Evolutionary conservation across 2,329 filamentous ascomycete species (phyloP).

Genomic region (Colletotrichum australisinense): DNA sequence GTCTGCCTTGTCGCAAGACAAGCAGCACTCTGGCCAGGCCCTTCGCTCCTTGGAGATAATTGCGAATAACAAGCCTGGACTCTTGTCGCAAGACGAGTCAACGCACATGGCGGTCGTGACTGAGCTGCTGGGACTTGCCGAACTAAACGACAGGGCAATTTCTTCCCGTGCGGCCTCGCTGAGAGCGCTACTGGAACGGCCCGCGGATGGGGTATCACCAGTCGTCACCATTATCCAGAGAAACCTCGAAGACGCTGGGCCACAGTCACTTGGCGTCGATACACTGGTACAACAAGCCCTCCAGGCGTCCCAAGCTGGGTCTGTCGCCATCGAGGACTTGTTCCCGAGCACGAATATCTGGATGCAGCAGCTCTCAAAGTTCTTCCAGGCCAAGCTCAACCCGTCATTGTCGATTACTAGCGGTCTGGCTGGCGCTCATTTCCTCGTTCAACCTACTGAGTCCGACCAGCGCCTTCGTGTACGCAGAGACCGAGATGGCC

Average conservation of each 20-base stretch:
- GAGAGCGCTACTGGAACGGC: slow-evolving; percentile 57
- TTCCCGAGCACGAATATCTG: slow-evolving; percentile 75
- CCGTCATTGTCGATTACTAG: slow-evolving; percentile 80
- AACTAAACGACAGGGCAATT: slow-evolving; percentile 54
- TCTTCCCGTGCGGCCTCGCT: slow-evolving; percentile 56
- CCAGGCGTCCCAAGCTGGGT: slow-evolving; percentile 49
- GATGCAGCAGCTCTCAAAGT: slow-evolving; percentile 68
- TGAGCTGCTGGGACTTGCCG: slow-evolving; percentile 64
- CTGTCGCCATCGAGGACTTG: slow-evolving; percentile 56
- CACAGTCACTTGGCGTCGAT: slow-evolving; percentile 63
- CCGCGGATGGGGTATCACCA: slow-evolving; percentile 54
- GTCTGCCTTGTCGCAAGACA: slow-evolving; percentile 43
- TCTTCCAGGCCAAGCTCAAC: slow-evolving; percentile 65
- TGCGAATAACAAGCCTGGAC: slow-evolving; percentile 54
- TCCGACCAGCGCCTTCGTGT: slow-evolving; percentile 42
- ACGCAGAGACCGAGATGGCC: slow-evolving; percentile 73
- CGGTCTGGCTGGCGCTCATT: slow-evolving; percentile 75
- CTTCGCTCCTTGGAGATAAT: slow-evolving; percentile 62
- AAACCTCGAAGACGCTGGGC: slow-evolving; percentile 62
- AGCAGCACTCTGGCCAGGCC: slow-evolving; percentile 42
- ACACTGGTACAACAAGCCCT: slow-evolving; percentile 64
- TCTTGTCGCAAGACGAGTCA: slow-evolving; percentile 57
- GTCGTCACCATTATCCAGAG: slow-evolving; percentile 64
- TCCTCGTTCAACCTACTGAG: slow-evolving; percentile 62
- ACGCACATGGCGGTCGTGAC: slow-evolving; percentile 63